A percentile compares a stretch with the other conserved stretches of the same genome.
phyloP scores from a whole-genome alignment of 352 stramenopile genomes.

The Globisporangium solare region DNA sequence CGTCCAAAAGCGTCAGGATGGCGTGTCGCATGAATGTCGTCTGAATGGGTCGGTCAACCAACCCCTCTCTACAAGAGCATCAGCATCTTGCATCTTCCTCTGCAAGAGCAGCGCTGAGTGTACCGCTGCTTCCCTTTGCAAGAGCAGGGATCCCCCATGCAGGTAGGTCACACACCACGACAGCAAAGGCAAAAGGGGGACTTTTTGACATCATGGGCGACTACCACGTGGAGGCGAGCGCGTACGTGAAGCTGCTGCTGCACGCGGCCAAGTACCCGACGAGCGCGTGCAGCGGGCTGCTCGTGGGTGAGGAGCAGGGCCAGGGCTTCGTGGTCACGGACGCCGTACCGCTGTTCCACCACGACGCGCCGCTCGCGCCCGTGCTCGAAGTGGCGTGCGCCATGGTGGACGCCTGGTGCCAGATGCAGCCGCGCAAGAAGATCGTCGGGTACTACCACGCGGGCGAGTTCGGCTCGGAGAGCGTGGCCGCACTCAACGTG shows the following conservation, averaged over 20 bases:
- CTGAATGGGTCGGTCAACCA: background rate
- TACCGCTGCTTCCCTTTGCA: conserved; percentile 13
- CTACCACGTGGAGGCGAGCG: conserved; percentile 55
- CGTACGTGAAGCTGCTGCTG: conserved; percentile 75
- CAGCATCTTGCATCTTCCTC: too few species aligned
- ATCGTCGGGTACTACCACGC: conserved; percentile 71
- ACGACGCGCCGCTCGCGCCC: conserved; percentile 60
- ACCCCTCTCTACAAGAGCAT: too few species aligned
- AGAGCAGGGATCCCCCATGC: conserved; percentile 7
- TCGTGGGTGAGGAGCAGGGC: conserved; percentile 49
- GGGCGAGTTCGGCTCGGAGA: conserved; percentile 26
- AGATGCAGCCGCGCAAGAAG: conserved; percentile 34
- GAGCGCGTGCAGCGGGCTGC: conserved; percentile 41
- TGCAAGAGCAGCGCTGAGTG: too few species aligned
- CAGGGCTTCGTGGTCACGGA: conserved; percentile 46
- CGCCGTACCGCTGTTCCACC: conserved; percentile 76
- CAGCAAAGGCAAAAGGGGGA: background rate
- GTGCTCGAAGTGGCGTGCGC: conserved; percentile 61
- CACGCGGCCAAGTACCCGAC: conserved; percentile 60
- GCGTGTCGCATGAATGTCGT: background rate
- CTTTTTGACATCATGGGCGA: conserved; percentile 33
- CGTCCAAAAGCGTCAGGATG: too few species aligned
- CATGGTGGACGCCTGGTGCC: conserved; percentile 59
- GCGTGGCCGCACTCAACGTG: conserved; percentile 31
- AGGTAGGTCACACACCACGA: conserved; percentile 1